Percentiles rank a stretch among this genome's conserved stretches.
These are phyloP conservation scores for Cantharellus anzutake DNA, from an alignment of 768 basidiomycete species.

Conservation along the genomic window DNA sequence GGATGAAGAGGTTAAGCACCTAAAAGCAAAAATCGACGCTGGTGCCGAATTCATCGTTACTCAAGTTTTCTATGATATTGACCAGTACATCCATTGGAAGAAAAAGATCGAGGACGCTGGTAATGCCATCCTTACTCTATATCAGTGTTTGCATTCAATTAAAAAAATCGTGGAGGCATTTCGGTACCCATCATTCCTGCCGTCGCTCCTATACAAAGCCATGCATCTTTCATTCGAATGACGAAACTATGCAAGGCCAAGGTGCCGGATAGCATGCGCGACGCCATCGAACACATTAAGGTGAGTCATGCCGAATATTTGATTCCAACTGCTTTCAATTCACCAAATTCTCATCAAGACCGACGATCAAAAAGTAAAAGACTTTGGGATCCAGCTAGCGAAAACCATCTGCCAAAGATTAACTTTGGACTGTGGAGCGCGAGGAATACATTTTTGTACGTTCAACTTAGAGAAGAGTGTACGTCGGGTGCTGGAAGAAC, in stretches of 20 bases:
- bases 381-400: conserved; percentile 78
- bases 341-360: conserved; percentile 29
- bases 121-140: conserved; percentile 17
- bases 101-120: conserved; percentile 51
- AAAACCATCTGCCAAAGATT: conserved; percentile 55
- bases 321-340: background rate
- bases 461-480: conserved; percentile 95
- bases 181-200: conserved; percentile 82
- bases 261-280: conserved; percentile 48
- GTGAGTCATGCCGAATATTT: conserved; percentile 24
- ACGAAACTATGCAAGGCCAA: conserved; percentile 72
- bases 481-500: conserved; percentile 57
- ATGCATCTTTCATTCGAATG: conserved; percentile 78
- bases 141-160: background rate
- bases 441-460: conserved; percentile 86
- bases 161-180: conserved; percentile 39
- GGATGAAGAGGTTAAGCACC: conserved; percentile 41
- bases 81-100: conserved; percentile 67
- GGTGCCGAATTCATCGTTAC: conserved; percentile 95
- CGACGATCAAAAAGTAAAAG: conserved; percentile 86
- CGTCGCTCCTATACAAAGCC: conserved; percentile 96
- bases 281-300: conserved; percentile 53
- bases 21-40: conserved; percentile 79
- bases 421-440: conserved; percentile 33
- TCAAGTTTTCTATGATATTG: conserved; percentile 93